A percentile compares a stretch with the other conserved stretches of the same genome.
These are phyloP conservation scores for Paramecium primaurelia DNA, from an alignment of 73 alveolate species.

Conservation along the genomic window DNA sequence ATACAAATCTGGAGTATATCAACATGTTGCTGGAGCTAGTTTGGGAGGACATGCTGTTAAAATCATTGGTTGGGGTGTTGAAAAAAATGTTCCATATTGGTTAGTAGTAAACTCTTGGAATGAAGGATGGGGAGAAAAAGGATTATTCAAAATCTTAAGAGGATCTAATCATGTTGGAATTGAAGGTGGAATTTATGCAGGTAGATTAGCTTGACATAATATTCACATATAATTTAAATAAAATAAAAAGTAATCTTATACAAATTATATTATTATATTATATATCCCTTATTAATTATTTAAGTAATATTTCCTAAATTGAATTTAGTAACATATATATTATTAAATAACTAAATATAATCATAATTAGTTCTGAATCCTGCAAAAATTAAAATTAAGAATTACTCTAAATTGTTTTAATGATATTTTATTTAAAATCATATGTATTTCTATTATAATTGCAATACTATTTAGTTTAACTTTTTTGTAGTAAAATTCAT, in stretches of 20 bases:
- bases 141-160: slow-evolving; percentile 67
- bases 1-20: slow-evolving; percentile 87
- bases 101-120: slow-evolving; percentile 74
- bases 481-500: no score
- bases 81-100: slow-evolving; percentile 79
- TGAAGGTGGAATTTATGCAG: slow-evolving; percentile 51
- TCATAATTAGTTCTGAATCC: no score
- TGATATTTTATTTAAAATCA: no score
- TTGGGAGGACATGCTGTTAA: slow-evolving; percentile 97
- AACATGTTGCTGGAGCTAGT: slow-evolving; percentile 75
- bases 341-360: no score
- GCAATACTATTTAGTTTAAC: no score
- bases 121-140: slow-evolving; percentile 81
- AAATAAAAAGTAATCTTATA: background rate
- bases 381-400: no score
- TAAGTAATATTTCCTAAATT: no score
- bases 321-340: no score
- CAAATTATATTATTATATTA: no score
- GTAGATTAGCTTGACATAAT: background rate
- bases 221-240: background rate
- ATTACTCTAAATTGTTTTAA: no score
- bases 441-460: no score
- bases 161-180: slow-evolving; percentile 54
- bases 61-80: slow-evolving; percentile 92
- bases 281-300: no score